These are phyloP conservation scores for Prosopis cineraria DNA, from an alignment of 306 rosid species.

Conservation along the genomic window DNA sequence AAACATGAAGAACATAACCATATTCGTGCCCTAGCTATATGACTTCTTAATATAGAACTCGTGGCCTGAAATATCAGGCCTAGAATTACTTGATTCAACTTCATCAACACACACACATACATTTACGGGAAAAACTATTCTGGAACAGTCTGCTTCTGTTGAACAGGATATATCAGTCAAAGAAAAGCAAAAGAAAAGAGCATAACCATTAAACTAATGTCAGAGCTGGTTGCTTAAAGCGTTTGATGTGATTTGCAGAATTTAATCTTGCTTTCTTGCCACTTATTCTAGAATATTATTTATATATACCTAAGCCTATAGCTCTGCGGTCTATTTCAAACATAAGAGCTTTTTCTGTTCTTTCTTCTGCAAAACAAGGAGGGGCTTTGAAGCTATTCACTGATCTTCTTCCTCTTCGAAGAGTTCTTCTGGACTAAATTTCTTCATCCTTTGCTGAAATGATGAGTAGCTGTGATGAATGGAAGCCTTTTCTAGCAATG, in stretches of 20 bases:
- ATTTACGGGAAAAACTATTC: background rate
- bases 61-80: slow-evolving; percentile 36
- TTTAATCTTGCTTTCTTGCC: slow-evolving; percentile 88
- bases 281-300: slow-evolving; percentile 55
- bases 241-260: slow-evolving; percentile 66
- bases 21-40: background rate
- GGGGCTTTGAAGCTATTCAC: slow-evolving; percentile 8
- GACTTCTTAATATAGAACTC: slow-evolving; percentile 45
- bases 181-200: slow-evolving; percentile 49
- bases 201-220: slow-evolving; percentile 47
- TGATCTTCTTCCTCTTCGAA: slow-evolving; percentile 27
- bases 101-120: background rate
- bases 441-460: slow-evolving; percentile 30
- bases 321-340: slow-evolving; percentile 31
- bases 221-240: slow-evolving; percentile 71
- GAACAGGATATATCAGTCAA: slow-evolving; percentile 51
- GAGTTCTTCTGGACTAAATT: slow-evolving; percentile 13
- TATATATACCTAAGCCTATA: slow-evolving; percentile 38
- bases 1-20: slow-evolving; percentile 22
- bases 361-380: background rate
- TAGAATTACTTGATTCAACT: background rate
- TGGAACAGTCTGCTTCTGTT: slow-evolving; percentile 35
- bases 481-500: slow-evolving; percentile 87
- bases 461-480: slow-evolving; percentile 58
- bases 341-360: slow-evolving; percentile 7